A percentile compares a stretch with the other conserved stretches of the same genome.
Conservation (phyloP, 2,329 filamentous ascomycete genomes). For the Chalaropsis ovoidea region DNA sequence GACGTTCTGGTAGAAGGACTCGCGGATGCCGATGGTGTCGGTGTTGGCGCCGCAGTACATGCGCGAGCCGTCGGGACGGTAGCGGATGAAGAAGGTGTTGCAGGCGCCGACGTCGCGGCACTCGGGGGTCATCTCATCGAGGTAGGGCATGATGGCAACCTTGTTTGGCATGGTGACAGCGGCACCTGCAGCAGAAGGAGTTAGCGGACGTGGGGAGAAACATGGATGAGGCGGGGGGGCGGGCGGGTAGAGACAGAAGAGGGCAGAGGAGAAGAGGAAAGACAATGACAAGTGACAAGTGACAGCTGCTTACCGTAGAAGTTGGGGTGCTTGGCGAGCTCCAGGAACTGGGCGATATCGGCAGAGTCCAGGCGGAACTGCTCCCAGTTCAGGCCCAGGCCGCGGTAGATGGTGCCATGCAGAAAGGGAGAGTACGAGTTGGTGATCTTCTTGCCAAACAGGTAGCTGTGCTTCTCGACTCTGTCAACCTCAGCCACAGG, state of each 20-base stretch:
- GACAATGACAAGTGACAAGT: not conserved
- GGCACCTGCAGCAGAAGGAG: slow-evolving; percentile 39
- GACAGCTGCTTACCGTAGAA: slow-evolving; percentile 46
- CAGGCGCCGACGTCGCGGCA: slow-evolving; percentile 64
- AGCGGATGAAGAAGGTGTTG: slow-evolving; percentile 64
- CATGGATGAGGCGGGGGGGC: not conserved
- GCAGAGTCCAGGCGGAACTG: slow-evolving; percentile 45
- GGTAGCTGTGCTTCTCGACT: slow-evolving; percentile 38
- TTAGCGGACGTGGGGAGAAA: not conserved
- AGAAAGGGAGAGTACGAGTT: slow-evolving; percentile 47
- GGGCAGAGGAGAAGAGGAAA: not conserved
- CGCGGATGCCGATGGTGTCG: slow-evolving; percentile 66
- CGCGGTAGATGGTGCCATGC: slow-evolving; percentile 45
- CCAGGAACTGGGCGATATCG: slow-evolving; percentile 41
- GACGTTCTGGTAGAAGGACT: slow-evolving; percentile 55
- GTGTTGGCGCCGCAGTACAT: slow-evolving; percentile 67
- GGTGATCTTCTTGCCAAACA: slow-evolving; percentile 48
- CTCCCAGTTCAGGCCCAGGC: slow-evolving; percentile 42
- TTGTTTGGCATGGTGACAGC: slow-evolving; percentile 81
- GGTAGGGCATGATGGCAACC: slow-evolving; percentile 60
- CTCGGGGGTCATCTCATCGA: slow-evolving; percentile 64
- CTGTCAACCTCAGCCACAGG: slow-evolving; percentile 17
- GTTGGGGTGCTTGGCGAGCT: slow-evolving; percentile 45
- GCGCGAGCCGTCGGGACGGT: slow-evolving; percentile 39
- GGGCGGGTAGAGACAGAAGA: not conserved